These are phyloP conservation scores for Diddensiella santjacobensis DNA, from an alignment of 805 yeast genomes.

Conservation along the genomic window DNA sequence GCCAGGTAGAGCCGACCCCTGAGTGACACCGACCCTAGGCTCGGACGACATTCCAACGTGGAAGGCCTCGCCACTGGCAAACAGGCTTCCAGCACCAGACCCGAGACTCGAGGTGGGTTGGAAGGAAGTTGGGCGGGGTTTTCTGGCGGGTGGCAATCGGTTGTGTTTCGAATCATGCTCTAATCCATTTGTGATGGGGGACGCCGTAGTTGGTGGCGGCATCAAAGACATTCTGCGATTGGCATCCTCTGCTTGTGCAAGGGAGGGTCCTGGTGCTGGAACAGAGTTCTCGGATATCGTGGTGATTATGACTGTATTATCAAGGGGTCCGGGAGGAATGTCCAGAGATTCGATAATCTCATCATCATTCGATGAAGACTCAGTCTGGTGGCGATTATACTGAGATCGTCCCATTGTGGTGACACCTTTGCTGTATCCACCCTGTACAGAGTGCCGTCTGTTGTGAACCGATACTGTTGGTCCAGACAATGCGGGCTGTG, in stretches of 20 bases:
- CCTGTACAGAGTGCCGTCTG: slow-evolving; percentile 26
- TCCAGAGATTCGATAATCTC: slow-evolving; percentile 23
- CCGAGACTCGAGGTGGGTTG: slow-evolving; percentile 26
- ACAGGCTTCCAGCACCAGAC: slow-evolving; percentile 6
- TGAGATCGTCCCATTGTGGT: background rate
- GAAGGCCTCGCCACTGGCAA: slow-evolving; percentile 11
- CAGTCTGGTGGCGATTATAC: background rate
- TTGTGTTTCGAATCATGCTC: slow-evolving; percentile 5
- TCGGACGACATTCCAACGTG: slow-evolving; percentile 28
- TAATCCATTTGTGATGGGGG: background rate
- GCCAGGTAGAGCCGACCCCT: slow-evolving; percentile 32
- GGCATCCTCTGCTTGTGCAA: background rate
- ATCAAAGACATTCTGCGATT: background rate
- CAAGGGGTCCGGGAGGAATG: slow-evolving; percentile 17
- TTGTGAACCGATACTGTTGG: slow-evolving; percentile 12
- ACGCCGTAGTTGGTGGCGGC: slow-evolving; percentile 3
- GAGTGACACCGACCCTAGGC: slow-evolving; percentile 33
- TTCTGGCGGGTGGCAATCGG: slow-evolving; percentile 24
- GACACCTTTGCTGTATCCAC: slow-evolving; percentile 20
- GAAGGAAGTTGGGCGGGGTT: slow-evolving; percentile 38
- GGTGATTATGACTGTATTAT: background rate
- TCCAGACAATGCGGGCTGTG: slow-evolving; percentile 3
- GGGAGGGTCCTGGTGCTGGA: too few relatives aligned
- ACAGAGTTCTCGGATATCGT: slow-evolving; percentile 5
- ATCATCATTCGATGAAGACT: slow-evolving; percentile 17